Base-by-base conservation (phyloP, 1,284 basidiomycete species). In the Pseudozyma sp. region DNA sequence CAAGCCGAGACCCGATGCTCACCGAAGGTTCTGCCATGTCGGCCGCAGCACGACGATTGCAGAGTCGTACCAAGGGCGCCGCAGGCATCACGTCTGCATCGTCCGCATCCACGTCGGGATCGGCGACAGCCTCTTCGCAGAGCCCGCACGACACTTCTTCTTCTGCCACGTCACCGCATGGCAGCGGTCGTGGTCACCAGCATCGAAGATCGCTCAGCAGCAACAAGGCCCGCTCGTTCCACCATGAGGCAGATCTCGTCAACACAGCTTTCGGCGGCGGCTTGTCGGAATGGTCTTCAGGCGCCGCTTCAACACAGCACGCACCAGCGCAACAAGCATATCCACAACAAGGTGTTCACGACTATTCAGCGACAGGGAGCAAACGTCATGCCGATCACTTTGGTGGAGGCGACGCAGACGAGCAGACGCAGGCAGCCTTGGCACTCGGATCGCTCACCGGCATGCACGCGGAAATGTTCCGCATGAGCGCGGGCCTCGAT, bases 391-490 rank as follows among this genome's bases (percentile, higher is more conserved):
- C 67, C 1, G 68, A 62, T 19, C 72, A 75, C 29, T 56, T 70
- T 47, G 57, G 70, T 31, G 19, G 30, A 7, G 56, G 58, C 3
- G 70, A 73, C 10, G 61, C 65, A 5, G 70, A 73, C 19, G 70
- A 73, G 47, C 70, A 73, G 57, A 73, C 60, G 6, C 70, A 73
- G 31, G 70, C 70, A 14, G 70, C 70, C 4, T 54, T 75, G 2
- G 72, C 68, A 1, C 55, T 75, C 0, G 64, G 67, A 11, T 68
- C 64, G 9, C 51, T 75, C 39, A 67, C 72, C 8, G 68, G 72
- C 19, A 67, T 75, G 64, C 72, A 75, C 43, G 72, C 72, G 17
- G 72, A 75, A 17, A 70, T 75, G 72, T 75, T 75, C 64, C 64
- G 64, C 30, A 75, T 75, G 64, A 68, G 56, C 33, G 72, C 72